A percentile compares a stretch with the other conserved stretches of the same genome.
These are phyloP conservation scores for Cucurbita moschata DNA, from an alignment of 306 rosid species.

Conservation along the genomic window DNA sequence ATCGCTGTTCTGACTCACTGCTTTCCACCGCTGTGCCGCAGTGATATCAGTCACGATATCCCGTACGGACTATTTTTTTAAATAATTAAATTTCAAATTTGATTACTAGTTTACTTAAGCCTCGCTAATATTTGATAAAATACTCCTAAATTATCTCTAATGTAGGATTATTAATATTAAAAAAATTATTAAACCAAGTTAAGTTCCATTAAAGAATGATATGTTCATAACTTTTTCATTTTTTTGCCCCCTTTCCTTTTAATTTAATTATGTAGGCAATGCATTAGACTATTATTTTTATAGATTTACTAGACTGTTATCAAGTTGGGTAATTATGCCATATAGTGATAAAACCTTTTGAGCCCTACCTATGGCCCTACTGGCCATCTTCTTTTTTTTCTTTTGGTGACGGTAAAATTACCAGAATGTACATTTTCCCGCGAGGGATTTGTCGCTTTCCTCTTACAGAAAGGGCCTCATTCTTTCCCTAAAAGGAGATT, in stretches of 20 bases:
- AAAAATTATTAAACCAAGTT: too few species aligned
- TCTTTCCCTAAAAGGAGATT: not conserved
- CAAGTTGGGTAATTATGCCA: not conserved
- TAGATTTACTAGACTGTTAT: not conserved
- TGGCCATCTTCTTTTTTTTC: not conserved
- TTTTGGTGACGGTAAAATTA: not conserved
- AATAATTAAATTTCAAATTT: too few species aligned
- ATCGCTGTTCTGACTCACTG: not conserved
- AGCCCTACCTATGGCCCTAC: not conserved
- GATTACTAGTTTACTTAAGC: too few species aligned
- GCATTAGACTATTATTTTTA: not conserved
- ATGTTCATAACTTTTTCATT: not conserved
- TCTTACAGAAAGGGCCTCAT: not conserved
- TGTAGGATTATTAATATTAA: too few species aligned
- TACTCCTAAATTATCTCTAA: too few species aligned
- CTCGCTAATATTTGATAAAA: too few species aligned
- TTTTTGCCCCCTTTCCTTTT: not conserved
- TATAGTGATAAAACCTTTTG: not conserved
- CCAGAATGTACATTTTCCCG: not conserved
- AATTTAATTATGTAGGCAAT: not conserved
- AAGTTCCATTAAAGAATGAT: too few species aligned
- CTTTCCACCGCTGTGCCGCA: not conserved
- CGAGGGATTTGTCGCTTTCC: not conserved
- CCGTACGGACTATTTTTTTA: too few species aligned
- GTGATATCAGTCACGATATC: not conserved